Evolutionary conservation across 1,139 yeast genomes (phyloP).

Genomic region (Wickerhamiella infanticola): DNA sequence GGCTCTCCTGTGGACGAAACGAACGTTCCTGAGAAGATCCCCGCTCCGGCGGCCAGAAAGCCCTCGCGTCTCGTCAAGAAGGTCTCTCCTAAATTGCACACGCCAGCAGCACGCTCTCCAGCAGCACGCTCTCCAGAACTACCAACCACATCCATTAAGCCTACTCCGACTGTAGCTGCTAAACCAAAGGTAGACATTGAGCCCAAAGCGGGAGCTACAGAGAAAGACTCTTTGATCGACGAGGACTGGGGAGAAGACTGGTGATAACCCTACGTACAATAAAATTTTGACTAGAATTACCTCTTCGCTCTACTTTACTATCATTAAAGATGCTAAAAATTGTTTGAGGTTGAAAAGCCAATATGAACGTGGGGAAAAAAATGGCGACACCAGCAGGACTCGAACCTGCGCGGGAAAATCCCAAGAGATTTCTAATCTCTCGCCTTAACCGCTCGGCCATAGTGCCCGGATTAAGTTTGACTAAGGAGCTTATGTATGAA

Average conservation of each 20-base stretch:
- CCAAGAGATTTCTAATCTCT: constrained; percentile 29
- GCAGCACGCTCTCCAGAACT: neutral
- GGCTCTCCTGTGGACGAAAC: too few species aligned
- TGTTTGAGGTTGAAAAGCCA: neutral
- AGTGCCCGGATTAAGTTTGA: constrained; percentile 6
- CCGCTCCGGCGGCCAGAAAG: neutral
- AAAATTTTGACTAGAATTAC: neutral
- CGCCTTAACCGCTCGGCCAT: constrained; percentile 16
- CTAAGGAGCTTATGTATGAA: too few species aligned
- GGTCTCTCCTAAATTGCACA: too few species aligned
- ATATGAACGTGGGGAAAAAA: constrained; percentile 9
- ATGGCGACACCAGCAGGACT: constrained; percentile 71
- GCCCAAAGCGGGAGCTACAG: too few species aligned
- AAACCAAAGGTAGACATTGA: too few species aligned
- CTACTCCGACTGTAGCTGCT: constrained; percentile 18
- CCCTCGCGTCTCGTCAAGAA: neutral
- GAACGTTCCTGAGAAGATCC: too few species aligned
- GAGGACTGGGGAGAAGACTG: constrained; percentile 2
- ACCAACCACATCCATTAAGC: constrained; percentile 22
- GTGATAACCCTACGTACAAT: neutral
- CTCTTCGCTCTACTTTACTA: neutral
- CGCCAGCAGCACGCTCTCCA: neutral
- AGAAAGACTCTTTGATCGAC: constrained; percentile 8
- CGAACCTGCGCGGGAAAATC: constrained; percentile 85
- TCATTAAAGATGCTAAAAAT: neutral